Conservation (phyloP, 495 filamentous ascomycete genomes). For the Pyronema domesticum region DNA sequence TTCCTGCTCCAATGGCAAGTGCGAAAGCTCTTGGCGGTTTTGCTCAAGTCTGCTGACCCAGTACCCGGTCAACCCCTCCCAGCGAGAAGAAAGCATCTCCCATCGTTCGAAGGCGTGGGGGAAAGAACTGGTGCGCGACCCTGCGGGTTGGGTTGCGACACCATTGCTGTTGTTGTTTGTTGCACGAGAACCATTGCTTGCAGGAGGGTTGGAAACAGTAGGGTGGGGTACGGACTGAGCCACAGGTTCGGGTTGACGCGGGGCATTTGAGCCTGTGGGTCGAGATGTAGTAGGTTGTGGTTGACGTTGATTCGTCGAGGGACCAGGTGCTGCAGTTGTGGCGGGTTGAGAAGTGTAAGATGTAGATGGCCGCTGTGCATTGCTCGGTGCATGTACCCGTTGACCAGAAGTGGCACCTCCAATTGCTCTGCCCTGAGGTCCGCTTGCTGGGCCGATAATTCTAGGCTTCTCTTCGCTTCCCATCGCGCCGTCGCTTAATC, state of each 20-base stretch:
- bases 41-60: conserved; percentile 88
- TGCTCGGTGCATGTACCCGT: conserved; percentile 1
- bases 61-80: conserved; percentile 92
- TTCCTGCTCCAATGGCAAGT: conserved; percentile 68
- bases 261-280: neutral
- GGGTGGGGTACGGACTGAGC: neutral
- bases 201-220: neutral
- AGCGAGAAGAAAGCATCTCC: conserved; percentile 91
- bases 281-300: conserved; percentile 9
- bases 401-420: neutral
- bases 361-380: neutral
- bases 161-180: conserved; percentile 25
- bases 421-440: conserved; percentile 1
- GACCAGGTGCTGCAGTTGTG: neutral
- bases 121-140: conserved; percentile 38
- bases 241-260: neutral
- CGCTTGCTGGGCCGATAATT: neutral
- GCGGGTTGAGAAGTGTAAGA: neutral
- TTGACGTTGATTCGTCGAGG: conserved; percentile 5
- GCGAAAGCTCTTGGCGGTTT: conserved; percentile 65
- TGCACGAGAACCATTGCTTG: neutral
- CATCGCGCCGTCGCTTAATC: neutral
- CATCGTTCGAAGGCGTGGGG: conserved; percentile 96
- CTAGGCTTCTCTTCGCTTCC: neutral
- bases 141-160: conserved; percentile 4